Evolutionary conservation across 495 filamentous ascomycete species (phyloP), one percentile per base, ranked within the genome.

Genomic region (Glonium stellatum): DNA sequence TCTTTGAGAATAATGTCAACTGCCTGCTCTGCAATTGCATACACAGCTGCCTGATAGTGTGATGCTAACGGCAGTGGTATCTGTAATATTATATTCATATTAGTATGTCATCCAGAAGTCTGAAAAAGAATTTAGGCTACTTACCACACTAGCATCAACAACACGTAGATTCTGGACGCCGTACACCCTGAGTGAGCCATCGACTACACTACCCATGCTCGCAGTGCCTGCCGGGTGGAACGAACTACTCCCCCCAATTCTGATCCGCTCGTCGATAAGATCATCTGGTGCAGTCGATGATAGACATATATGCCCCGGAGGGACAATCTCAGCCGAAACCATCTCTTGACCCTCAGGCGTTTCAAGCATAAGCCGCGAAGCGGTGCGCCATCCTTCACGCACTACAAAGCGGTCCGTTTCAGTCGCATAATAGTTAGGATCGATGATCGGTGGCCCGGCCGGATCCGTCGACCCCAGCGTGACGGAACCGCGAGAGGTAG

Each of bases 391-490:
- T 0, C 55, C 64, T 44, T 57, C 55, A 15, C 64, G 55, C 60
- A 59, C 52, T 1, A 63, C 54, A 15, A 54, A 46, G 15, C 34
- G 18, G 39, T 66, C 64, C 8, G 60, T 57, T 36, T 66, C 64
- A 5, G 64, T 66, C 3, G 63, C 63, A 25, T 62, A 62, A 52
- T 66, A 66, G 27, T 75, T 77, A 0, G 84, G 82, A 63, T 87
- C 78, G 62, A 86, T 83, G 0, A 77, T 58, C 0, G 84, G 77
- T 22, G 79, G 76, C 10, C 72, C 81, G 2, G 67, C 58, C 0
- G 83, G 83, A 68, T 87, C 70, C 0, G 76, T 70, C 0, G 82
- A 84, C 35, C 77, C 73, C 19, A 89, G 73, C 0, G 68, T 76
- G 0, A 85, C 78, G 13, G 75, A 72, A 36, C 86, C 86, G 2